These are phyloP conservation scores for Hura crepitans DNA, from an alignment of 441 rosid genomes.

Conservation along the genomic window DNA sequence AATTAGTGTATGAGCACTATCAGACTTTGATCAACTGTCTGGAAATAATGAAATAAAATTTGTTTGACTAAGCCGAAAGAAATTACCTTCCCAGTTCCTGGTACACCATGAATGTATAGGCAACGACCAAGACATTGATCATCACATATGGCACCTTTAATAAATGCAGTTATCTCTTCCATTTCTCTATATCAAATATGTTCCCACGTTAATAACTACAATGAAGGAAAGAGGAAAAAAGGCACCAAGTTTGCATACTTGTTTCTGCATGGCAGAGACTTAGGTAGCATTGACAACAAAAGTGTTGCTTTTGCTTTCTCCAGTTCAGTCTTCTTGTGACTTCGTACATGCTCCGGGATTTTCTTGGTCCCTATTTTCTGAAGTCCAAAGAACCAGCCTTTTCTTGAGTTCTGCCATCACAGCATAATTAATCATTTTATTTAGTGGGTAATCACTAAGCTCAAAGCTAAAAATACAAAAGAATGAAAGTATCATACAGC, in stretches of 20 bases:
- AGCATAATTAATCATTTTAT: constrained; percentile 14
- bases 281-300: constrained; percentile 74
- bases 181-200: constrained; percentile 50
- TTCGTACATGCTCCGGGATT: constrained; percentile 88
- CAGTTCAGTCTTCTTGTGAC: constrained; percentile 76
- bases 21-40: constrained; percentile 8
- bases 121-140: constrained; percentile 92
- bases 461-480: constrained; percentile 24
- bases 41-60: background rate
- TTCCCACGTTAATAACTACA: constrained; percentile 13
- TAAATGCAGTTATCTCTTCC: constrained; percentile 77
- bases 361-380: constrained; percentile 81
- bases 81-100: constrained; percentile 94
- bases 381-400: constrained; percentile 74
- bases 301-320: constrained; percentile 88
- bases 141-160: constrained; percentile 78
- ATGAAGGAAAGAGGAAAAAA: background rate
- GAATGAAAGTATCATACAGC: constrained; percentile 42
- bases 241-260: constrained; percentile 42
- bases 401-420: constrained; percentile 57
- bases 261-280: constrained; percentile 80
- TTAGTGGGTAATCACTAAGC: constrained; percentile 10
- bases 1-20: constrained; percentile 4
- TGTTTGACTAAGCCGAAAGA: constrained; percentile 9
- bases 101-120: constrained; percentile 94